phyloP scores from a whole-genome alignment of 345 rosid genomes.

The Chamaenerion angustifolium region DNA sequence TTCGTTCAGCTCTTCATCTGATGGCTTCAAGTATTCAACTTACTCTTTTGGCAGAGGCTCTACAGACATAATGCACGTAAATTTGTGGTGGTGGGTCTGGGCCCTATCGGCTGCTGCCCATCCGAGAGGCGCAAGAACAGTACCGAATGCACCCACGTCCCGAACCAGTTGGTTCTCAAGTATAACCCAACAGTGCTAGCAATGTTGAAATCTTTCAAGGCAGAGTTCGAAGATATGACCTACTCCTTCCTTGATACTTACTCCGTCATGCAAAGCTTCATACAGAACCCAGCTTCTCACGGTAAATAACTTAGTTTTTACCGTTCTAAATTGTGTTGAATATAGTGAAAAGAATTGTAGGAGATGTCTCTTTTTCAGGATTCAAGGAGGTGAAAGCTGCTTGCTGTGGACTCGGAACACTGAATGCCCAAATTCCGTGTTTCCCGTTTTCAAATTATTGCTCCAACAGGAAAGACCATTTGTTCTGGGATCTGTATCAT shows the following conservation, averaged over 20 bases:
- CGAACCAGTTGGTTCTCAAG: constrained; percentile 20
- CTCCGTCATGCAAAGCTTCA: constrained; percentile 17
- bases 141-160: constrained; percentile 28
- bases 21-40: too few relatives aligned
- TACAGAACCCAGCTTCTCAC: constrained; percentile 27
- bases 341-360: too few relatives aligned
- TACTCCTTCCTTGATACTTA: constrained; percentile 46
- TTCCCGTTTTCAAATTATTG: constrained; percentile 38
- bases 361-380: constrained; percentile 46
- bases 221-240: constrained; percentile 24
- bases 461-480: constrained; percentile 47
- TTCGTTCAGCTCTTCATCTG: too few relatives aligned
- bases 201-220: constrained; percentile 21
- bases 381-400: constrained; percentile 49
- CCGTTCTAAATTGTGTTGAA: too few relatives aligned
- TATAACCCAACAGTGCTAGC: constrained; percentile 29
- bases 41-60: constrained; percentile 33
- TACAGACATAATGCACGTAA: constrained; percentile 33
- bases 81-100: constrained; percentile 34
- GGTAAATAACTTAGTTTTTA: too few relatives aligned
- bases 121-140: constrained; percentile 21
- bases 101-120: constrained; percentile 46
- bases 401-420: constrained; percentile 59
- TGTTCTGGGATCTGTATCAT: constrained; percentile 69
- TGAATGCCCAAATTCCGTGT: constrained; percentile 43